Conservation (phyloP, 768 basidiomycete species). For the Hericium alpestre region DNA sequence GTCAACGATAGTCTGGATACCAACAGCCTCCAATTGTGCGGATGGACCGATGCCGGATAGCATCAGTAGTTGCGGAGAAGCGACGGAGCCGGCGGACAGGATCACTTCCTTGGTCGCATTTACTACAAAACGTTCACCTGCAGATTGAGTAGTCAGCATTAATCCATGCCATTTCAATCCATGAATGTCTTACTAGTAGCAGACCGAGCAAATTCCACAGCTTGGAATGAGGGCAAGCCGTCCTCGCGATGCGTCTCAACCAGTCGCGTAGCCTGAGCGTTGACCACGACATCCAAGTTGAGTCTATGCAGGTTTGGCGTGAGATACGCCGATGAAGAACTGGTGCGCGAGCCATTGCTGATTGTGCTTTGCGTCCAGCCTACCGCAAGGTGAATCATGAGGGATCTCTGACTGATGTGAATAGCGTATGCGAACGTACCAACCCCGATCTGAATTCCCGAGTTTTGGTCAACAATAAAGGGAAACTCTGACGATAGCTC, state of each 20-base stretch:
- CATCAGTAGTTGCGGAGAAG: conserved; percentile 7
- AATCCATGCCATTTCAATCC: background rate
- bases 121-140: background rate
- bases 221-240: conserved; percentile 1
- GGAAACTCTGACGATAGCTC: conserved; percentile 15
- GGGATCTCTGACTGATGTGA: background rate
- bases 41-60: conserved; percentile 27
- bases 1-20: conserved; percentile 21
- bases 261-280: conserved; percentile 11
- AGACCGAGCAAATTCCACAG: conserved; percentile 3
- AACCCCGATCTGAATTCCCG: conserved; percentile 14
- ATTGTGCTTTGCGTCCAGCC: background rate
- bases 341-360: background rate
- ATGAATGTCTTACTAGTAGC: background rate
- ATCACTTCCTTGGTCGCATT: conserved; percentile 5
- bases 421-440: conserved; percentile 5
- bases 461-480: conserved; percentile 16
- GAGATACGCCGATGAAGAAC: background rate
- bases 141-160: background rate
- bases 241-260: conserved; percentile 1
- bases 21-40: conserved; percentile 15
- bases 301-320: background rate
- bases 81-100: background rate
- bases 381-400: background rate
- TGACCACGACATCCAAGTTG: conserved; percentile 5